Base-by-base conservation (phyloP, 805 yeast genomes). In the Kluyveromyces starmeri region DNA sequence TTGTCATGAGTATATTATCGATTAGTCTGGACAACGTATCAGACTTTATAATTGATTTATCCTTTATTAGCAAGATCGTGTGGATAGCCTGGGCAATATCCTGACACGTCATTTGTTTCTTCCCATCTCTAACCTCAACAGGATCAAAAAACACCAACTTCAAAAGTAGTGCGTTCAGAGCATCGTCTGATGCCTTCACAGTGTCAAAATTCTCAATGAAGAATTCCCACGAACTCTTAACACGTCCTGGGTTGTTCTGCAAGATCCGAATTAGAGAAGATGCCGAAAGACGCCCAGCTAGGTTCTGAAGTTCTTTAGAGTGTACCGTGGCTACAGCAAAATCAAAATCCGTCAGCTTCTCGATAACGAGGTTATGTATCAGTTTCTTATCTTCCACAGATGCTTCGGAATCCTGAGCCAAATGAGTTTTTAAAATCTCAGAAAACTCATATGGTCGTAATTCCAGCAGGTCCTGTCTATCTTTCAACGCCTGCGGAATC, bases 241-340 rank as follows among this genome's bases (percentile, higher is more conserved):
- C 77, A 37, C 80, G 55, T 9, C 78, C 78, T 3, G 78, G 76
- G 41, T 74, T 74, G 26, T 58, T 40, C 20, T 49, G 48, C 5
- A 71, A 55, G 17, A 71, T 52, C 36, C 59, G 51, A 3, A 42
- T 34, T 3, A 62, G 26, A 1, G 65, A 51, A 2, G 43, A 40
- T 7, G 35, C 15, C 2, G 51, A 44, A 11, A 59, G 21, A 5
- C 34, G 24, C 8, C 47, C 44, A 1, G 52, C 48, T 5, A 53
- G 24, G 17, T 44, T 46, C 4, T 37, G 17, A 25, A 62, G 38
- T 12, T 51, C 45, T 34, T 51, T 47, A 7, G 52, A 43, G 41
- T 55, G 60, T 5, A 48, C 36, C 11, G 57, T 50, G 11, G 58
- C 57, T 23, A 59, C 42, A 19, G 59, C 51, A 23, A 52, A 52